phyloP scores from a whole-genome alignment of 495 filamentous ascomycete genomes.

The Daldinia loculata region DNA sequence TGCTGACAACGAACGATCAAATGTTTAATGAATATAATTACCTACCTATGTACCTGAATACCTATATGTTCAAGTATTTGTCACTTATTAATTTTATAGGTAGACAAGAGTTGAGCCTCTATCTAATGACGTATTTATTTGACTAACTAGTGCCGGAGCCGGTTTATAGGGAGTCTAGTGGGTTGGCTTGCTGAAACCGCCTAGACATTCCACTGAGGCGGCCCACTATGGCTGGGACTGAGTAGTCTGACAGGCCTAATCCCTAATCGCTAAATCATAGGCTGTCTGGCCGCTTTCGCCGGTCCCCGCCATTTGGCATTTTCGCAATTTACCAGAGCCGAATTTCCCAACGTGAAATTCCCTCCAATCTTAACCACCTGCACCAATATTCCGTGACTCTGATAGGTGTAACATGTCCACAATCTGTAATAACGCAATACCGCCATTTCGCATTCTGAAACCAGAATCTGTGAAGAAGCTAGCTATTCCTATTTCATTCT shows the following conservation, averaged over 20 bases:
- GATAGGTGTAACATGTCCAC: constrained; percentile 41
- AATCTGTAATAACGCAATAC: constrained; percentile 42
- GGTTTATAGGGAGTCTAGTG: constrained; percentile 5
- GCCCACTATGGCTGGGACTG: background rate
- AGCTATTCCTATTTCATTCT: constrained; percentile 2
- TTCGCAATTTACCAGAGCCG: constrained; percentile 27
- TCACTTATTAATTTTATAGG: background rate
- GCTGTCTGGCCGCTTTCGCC: constrained; percentile 33
- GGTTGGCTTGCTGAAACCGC: background rate
- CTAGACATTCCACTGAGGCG: background rate
- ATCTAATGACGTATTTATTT: constrained; percentile 3
- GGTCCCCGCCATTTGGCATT: constrained; percentile 24
- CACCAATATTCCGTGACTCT: constrained; percentile 26
- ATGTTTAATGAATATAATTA: background rate
- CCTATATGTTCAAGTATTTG: background rate
- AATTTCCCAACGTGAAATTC: constrained; percentile 40
- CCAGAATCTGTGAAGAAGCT: constrained; percentile 22
- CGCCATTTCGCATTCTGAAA: constrained; percentile 31
- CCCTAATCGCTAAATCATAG: constrained; percentile 17
- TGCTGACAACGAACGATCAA: background rate
- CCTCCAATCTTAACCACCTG: constrained; percentile 30
- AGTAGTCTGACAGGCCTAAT: constrained; percentile 11
- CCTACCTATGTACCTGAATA: too few relatives aligned
- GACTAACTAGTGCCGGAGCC: background rate
- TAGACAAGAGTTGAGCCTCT: background rate